phyloP scores from a whole-genome alignment of 306 rosid genomes.

The Sicyos baderoa region DNA sequence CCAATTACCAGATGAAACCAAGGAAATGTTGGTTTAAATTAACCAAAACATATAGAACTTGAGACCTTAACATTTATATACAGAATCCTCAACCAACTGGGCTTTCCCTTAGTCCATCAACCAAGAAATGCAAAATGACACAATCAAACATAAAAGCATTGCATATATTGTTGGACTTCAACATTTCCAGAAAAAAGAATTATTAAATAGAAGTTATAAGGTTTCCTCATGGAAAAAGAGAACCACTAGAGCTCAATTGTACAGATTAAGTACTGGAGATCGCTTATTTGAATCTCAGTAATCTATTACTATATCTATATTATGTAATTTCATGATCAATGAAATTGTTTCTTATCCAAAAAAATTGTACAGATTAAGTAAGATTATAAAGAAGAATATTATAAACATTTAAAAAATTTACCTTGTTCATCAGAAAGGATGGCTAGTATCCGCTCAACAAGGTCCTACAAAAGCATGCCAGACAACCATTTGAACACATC shows the following conservation, averaged over 20 bases:
- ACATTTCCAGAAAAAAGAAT: neutral
- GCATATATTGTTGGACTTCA: neutral
- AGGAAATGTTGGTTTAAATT: no score
- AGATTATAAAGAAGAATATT: neutral
- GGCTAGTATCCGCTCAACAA: slow-evolving; percentile 66
- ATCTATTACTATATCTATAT: no score
- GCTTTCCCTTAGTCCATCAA: neutral
- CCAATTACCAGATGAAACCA: no score
- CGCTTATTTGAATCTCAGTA: no score
- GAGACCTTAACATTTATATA: neutral
- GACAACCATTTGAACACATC: slow-evolving; percentile 3
- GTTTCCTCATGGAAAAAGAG: neutral
- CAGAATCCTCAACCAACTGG: neutral
- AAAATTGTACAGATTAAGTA: neutral
- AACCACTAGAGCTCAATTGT: neutral
- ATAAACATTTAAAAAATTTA: slow-evolving; percentile 23
- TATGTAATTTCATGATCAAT: no score
- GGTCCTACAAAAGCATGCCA: slow-evolving; percentile 57
- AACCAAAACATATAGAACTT: neutral
- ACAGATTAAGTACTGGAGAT: neutral
- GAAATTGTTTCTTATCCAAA: no score
- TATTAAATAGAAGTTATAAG: slow-evolving; percentile 1
- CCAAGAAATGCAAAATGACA: neutral
- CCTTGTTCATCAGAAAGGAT: slow-evolving; percentile 81
- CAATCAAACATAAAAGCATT: neutral